Conservation (phyloP, 495 filamentous ascomycete species). For the Friedmanniomyces simplex region DNA sequence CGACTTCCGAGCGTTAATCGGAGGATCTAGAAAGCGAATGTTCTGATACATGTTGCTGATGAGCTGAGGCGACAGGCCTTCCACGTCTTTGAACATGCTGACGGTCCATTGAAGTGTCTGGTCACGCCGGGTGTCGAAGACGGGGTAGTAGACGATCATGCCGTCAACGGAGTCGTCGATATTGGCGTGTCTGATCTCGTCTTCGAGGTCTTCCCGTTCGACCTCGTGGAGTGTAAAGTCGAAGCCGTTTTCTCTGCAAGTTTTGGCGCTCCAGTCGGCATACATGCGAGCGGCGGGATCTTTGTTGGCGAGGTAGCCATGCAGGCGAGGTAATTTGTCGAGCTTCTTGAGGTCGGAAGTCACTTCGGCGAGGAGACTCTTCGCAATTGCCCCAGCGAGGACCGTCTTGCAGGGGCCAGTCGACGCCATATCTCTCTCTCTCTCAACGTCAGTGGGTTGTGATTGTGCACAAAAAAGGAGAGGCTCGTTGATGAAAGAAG, state of each 20-base stretch:
- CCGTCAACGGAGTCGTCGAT: conserved; percentile 67
- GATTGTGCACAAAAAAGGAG: neutral
- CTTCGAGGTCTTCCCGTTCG: conserved; percentile 77
- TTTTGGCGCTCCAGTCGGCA: conserved; percentile 94
- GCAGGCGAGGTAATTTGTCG: conserved; percentile 60
- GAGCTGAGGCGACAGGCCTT: conserved; percentile 86
- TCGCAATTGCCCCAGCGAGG: conserved; percentile 72
- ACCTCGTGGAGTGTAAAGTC: conserved; percentile 72
- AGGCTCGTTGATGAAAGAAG: neutral
- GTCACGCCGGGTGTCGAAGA: conserved; percentile 82
- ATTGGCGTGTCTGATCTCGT: conserved; percentile 74
- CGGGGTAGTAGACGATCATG: conserved; percentile 97
- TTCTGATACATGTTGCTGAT: conserved; percentile 99
- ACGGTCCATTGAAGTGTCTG: conserved; percentile 94
- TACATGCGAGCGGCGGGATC: conserved; percentile 89
- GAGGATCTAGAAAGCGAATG: conserved; percentile 75
- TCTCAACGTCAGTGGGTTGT: neutral
- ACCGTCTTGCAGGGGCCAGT: conserved; percentile 69
- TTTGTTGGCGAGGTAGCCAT: conserved; percentile 83
- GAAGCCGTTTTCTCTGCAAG: conserved; percentile 88
- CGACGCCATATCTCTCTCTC: conserved; percentile 2
- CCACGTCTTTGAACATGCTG: conserved; percentile 80
- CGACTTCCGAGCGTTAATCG: conserved; percentile 66
- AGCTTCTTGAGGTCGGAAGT: conserved; percentile 57
- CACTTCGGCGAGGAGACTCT: conserved; percentile 68